phyloP scores from a whole-genome alignment of 2,329 filamentous ascomycete species.

The Xylariaceae sp. region DNA sequence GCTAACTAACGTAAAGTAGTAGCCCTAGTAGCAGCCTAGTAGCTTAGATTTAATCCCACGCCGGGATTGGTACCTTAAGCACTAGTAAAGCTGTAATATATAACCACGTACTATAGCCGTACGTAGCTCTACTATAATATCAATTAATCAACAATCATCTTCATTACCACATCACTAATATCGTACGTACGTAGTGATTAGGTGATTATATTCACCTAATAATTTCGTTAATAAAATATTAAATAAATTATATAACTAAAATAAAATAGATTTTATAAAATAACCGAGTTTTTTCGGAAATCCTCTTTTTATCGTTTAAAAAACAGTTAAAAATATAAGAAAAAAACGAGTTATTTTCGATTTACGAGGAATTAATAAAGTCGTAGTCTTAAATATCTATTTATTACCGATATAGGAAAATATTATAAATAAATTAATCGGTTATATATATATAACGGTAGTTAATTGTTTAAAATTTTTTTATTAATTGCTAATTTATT shows the following conservation, averaged over 20 bases:
- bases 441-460: not conserved
- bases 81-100: no score
- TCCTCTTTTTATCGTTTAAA: not conserved
- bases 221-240: not conserved
- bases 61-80: no score
- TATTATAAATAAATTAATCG: not conserved
- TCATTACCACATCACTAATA: no score
- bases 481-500: conserved; percentile 1
- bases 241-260: not conserved
- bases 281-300: not conserved
- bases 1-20: no score
- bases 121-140: no score
- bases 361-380: not conserved
- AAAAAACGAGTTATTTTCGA: not conserved
- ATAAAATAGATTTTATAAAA: not conserved
- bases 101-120: no score
- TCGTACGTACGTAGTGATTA: no score
- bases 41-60: no score
- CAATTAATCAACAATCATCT: no score
- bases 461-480: not conserved
- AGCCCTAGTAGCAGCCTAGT: no score
- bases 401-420: not conserved
- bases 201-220: no score
- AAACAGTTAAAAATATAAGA: not conserved
- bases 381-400: not conserved